These are phyloP conservation scores for Mycosarcoma mackinlayi DNA, from an alignment of 1,284 basidiomycete genomes.

Conservation along the genomic window DNA sequence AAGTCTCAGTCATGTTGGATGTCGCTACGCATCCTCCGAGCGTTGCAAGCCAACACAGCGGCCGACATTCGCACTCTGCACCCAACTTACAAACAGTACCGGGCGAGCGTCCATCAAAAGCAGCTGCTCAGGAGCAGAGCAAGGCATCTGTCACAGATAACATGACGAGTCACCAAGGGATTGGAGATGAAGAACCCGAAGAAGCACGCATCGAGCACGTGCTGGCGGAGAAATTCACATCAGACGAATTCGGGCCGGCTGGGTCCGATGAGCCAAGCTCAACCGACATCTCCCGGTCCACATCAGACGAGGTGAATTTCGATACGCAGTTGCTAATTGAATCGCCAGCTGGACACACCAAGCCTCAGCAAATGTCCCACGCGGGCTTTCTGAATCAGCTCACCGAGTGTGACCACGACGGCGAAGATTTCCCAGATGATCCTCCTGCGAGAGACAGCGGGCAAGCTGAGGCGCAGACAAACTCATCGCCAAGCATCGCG, in stretches of 20 bases:
- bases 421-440: background rate
- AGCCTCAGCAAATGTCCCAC: too few relatives aligned
- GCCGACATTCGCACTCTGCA: background rate
- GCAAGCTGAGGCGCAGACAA: background rate
- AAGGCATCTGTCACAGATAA: too few relatives aligned
- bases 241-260: too few relatives aligned
- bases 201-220: too few relatives aligned
- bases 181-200: too few relatives aligned
- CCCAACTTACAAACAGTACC: background rate
- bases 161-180: too few relatives aligned
- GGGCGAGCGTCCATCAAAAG: background rate
- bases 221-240: too few relatives aligned
- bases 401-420: background rate
- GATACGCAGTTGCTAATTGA: too few relatives aligned
- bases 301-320: too few relatives aligned
- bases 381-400: background rate
- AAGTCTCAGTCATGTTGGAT: slow-evolving; percentile 2
- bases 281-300: too few relatives aligned
- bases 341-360: too few relatives aligned
- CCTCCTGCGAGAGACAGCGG: background rate
- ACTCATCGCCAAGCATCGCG: background rate
- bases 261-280: too few relatives aligned
- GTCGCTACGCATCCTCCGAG: slow-evolving; percentile 26
- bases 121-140: background rate
- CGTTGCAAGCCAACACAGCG: background rate